A percentile compares a stretch with the other conserved stretches of the same genome.
These are phyloP conservation scores for Azolla pinnata DNA, from an alignment of 75 land plant species.

Conservation along the genomic window DNA sequence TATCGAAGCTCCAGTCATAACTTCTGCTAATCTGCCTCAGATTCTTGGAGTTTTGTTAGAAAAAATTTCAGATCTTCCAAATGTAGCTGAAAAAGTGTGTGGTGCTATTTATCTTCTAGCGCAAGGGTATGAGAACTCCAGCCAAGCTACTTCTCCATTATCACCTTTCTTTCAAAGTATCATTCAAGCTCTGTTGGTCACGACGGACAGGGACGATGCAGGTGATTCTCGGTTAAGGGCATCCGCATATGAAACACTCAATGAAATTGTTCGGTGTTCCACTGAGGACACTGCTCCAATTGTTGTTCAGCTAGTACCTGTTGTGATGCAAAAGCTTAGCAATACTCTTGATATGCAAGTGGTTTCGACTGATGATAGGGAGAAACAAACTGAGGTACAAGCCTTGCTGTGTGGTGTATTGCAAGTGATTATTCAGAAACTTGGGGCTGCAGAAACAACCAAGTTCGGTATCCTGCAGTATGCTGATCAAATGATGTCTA, in stretches of 20 bases:
- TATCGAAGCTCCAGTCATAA: conserved; percentile 57
- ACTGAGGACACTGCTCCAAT: conserved; percentile 76
- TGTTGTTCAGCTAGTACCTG: conserved; percentile 69
- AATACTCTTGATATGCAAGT: conserved; percentile 66
- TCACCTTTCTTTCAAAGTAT: conserved; percentile 77
- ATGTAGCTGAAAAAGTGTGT: conserved; percentile 97
- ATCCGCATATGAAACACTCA: conserved; percentile 80
- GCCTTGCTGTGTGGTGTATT: conserved; percentile 84
- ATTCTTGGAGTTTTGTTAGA: conserved; percentile 58
- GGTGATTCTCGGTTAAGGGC: conserved; percentile 74
- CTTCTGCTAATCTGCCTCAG: conserved; percentile 46
- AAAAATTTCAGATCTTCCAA: conserved; percentile 80
- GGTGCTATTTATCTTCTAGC: conserved; percentile 88
- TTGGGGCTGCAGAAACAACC: conserved; percentile 61
- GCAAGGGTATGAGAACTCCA: conserved; percentile 74
- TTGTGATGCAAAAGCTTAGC: conserved; percentile 72
- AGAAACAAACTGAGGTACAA: conserved; percentile 77
- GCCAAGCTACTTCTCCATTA: conserved; percentile 42
- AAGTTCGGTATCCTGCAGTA: conserved; percentile 64
- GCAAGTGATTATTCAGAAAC: conserved; percentile 85
- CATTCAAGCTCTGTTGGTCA: conserved; percentile 60
- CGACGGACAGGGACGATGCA: conserved; percentile 81
- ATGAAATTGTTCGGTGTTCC: conserved; percentile 84
- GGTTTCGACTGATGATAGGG: conserved; percentile 65
- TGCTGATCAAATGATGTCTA: conserved; percentile 76